These are phyloP conservation scores for Blepharisma japonicum DNA, from an alignment of 73 alveolate species.

Conservation along the genomic window DNA sequence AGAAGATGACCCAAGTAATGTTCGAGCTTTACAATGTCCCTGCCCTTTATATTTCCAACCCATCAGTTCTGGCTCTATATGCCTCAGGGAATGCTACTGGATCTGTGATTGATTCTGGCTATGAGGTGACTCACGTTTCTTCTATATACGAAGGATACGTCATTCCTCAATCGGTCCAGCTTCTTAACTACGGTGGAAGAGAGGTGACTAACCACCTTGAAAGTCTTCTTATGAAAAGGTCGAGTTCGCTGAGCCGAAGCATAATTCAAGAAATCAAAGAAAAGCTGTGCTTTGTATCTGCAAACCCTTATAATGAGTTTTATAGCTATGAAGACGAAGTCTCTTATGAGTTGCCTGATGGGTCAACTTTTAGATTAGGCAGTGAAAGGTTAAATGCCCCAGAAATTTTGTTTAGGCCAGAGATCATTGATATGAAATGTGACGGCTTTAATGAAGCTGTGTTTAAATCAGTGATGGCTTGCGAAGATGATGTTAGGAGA, in stretches of 20 bases:
- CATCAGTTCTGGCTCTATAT: slow-evolving; percentile 81
- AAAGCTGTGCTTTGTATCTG: slow-evolving; percentile 66
- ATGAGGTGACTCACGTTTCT: slow-evolving; percentile 84
- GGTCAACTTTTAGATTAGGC: slow-evolving; percentile 65
- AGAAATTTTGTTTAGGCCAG: slow-evolving; percentile 70
- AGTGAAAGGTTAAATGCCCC: slow-evolving; percentile 68
- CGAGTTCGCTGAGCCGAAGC: slow-evolving; percentile 28
- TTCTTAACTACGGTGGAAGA: slow-evolving; percentile 86
- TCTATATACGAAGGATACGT: slow-evolving; percentile 99
- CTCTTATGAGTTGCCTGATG: slow-evolving; percentile 69
- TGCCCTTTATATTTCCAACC: slow-evolving; percentile 35
- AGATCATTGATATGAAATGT: slow-evolving; percentile 41
- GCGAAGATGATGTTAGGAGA: slow-evolving; percentile 74
- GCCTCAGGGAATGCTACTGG: slow-evolving; percentile 98
- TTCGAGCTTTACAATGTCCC: slow-evolving; percentile 73
- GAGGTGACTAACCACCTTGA: slow-evolving; percentile 81
- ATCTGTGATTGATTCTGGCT: slow-evolving; percentile 95
- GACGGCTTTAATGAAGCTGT: slow-evolving; percentile 77
- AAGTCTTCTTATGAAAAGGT: slow-evolving; percentile 27
- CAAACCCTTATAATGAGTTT: slow-evolving; percentile 68
- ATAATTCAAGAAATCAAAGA: slow-evolving; percentile 48
- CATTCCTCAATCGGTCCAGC: slow-evolving; percentile 85
- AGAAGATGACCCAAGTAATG: slow-evolving; percentile 61
- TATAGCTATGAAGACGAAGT: slow-evolving; percentile 52
- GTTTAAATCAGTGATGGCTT: slow-evolving; percentile 72